Evolutionary conservation across 768 basidiomycete species (phyloP).

Genomic region (Hericium alpestre): DNA sequence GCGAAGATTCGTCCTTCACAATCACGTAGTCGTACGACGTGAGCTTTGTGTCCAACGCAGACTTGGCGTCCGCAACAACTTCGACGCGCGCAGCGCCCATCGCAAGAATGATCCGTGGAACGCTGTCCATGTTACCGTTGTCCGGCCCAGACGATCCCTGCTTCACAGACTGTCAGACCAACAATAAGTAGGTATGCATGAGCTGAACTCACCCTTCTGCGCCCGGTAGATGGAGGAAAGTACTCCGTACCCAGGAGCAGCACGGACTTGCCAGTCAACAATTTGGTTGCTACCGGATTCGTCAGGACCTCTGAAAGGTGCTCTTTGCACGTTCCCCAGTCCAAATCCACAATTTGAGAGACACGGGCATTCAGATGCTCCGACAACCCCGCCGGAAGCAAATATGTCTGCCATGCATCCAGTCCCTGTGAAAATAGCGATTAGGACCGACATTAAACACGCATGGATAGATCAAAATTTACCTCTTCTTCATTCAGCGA

Average conservation of each 20-base stretch:
- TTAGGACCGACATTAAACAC: background rate
- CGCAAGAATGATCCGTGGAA: constrained; percentile 58
- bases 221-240: constrained; percentile 33
- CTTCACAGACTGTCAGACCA: constrained; percentile 7
- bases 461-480: constrained; percentile 1
- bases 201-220: constrained; percentile 24
- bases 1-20: constrained; percentile 31
- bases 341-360: constrained; percentile 37
- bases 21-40: constrained; percentile 51
- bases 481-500: constrained; percentile 24
- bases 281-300: constrained; percentile 44
- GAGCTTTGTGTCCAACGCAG: constrained; percentile 25
- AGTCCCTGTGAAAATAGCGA: constrained; percentile 1
- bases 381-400: constrained; percentile 43
- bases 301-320: constrained; percentile 50
- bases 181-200: too few species aligned
- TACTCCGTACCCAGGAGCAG: constrained; percentile 52
- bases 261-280: constrained; percentile 44
- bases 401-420: constrained; percentile 51
- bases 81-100: constrained; percentile 74
- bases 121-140: constrained; percentile 24
- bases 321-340: constrained; percentile 39
- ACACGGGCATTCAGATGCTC: constrained; percentile 28
- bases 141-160: constrained; percentile 2
- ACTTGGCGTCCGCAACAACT: constrained; percentile 39